Conservation (phyloP, 164 flowering plant genomes). For the Aristolochia californica region DNA sequence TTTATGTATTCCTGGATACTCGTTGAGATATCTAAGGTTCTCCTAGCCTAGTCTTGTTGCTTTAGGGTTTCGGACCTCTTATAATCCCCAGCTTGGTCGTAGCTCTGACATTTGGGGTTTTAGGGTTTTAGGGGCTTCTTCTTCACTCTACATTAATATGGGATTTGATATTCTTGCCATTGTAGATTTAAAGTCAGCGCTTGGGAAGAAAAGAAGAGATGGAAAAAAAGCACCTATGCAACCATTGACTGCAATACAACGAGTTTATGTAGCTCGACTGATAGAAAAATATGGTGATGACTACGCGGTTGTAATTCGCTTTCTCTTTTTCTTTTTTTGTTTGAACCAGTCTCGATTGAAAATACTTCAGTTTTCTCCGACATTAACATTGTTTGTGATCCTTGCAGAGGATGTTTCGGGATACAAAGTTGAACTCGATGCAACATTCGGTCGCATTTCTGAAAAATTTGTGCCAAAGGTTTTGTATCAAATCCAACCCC, state of each 20-base stretch:
- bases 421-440: conserved; percentile 67
- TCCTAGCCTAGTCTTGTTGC: no score
- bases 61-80: no score
- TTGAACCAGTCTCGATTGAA: not conserved
- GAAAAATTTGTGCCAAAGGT: conserved; percentile 72
- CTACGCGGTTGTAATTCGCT: conserved; percentile 54
- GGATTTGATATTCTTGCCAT: not conserved
- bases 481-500: conserved; percentile 20
- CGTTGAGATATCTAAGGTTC: not conserved
- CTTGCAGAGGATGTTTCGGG: conserved; percentile 81
- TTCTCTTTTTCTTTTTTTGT: no score
- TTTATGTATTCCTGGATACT: not conserved
- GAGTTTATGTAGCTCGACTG: conserved; percentile 42
- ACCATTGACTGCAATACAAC: conserved; percentile 70
- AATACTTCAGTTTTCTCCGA: not conserved
- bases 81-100: no score
- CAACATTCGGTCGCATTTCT: conserved; percentile 77
- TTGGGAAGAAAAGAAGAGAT: conserved; percentile 84
- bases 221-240: conserved; percentile 54
- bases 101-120: not conserved
- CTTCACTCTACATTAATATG: not conserved
- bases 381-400: no score
- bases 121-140: not conserved
- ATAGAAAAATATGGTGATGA: conserved; percentile 76
- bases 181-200: conserved; percentile 73